A percentile compares a stretch with the other conserved stretches of the same genome.
These are phyloP conservation scores for Chondrostereum purpureum DNA, from an alignment of 1,284 basidiomycete genomes.

Conservation along the genomic window DNA sequence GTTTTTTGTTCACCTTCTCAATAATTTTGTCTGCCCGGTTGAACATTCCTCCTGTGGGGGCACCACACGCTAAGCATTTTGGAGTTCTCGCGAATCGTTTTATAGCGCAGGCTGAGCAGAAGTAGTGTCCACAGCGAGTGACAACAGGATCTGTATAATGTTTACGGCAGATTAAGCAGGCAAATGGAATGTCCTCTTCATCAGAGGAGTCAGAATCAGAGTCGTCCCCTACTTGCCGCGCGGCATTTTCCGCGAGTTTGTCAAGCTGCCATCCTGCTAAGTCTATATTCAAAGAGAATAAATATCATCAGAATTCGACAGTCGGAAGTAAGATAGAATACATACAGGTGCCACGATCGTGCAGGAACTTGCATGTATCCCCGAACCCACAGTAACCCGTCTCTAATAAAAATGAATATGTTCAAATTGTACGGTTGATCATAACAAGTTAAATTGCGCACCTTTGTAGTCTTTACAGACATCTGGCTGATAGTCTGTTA, in stretches of 20 bases:
- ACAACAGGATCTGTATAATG: slow-evolving; percentile 93
- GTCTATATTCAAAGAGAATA: slow-evolving; percentile 49
- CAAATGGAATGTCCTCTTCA: slow-evolving; percentile 94
- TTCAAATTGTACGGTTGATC: slow-evolving; percentile 13
- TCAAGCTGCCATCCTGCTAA: slow-evolving; percentile 98
- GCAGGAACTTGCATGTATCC: slow-evolving; percentile 95
- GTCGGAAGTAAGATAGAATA: slow-evolving; percentile 17
- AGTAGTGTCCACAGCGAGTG: slow-evolving; percentile 96
- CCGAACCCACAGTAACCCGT: slow-evolving; percentile 99
- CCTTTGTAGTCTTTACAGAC: slow-evolving; percentile 99
- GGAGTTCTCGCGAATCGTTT: slow-evolving; percentile 90
- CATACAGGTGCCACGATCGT: slow-evolving; percentile 82
- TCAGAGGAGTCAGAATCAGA: slow-evolving; percentile 51
- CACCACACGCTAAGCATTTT: slow-evolving; percentile 93
- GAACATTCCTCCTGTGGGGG: slow-evolving; percentile 92
- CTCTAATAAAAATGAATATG: slow-evolving; percentile 45
- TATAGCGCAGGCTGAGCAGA: slow-evolving; percentile 91
- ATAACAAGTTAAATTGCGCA: slow-evolving; percentile 28
- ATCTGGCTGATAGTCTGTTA: slow-evolving; percentile 97
- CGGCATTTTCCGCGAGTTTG: slow-evolving; percentile 66
- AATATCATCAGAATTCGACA: slow-evolving; percentile 17
- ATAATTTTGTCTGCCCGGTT: slow-evolving; percentile 84
- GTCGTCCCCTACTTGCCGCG: slow-evolving; percentile 53
- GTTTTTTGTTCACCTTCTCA: slow-evolving; percentile 66
- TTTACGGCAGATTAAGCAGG: slow-evolving; percentile 93